phyloP scores from a whole-genome alignment of 2,329 filamentous ascomycete genomes.

The Exophiala mesophila region DNA sequence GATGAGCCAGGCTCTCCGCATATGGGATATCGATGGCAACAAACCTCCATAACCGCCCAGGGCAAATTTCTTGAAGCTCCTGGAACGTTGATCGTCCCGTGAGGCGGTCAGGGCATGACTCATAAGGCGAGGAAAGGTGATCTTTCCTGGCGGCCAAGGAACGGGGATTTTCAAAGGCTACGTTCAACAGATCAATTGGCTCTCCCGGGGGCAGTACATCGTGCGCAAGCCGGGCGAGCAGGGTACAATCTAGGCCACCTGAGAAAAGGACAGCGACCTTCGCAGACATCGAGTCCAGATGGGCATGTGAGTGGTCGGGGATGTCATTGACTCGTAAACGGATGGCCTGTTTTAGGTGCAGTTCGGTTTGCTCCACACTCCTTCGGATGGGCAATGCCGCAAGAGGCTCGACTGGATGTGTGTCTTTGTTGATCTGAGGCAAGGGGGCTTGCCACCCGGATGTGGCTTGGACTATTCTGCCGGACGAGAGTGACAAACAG shows the following conservation, averaged over 20 bases:
- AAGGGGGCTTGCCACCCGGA: conserved; percentile 8
- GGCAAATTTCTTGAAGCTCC: conserved; percentile 69
- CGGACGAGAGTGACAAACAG: conserved; percentile 40
- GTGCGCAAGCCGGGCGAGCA: conserved; percentile 75
- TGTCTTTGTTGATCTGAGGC: conserved; percentile 9
- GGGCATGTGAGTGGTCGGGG: conserved; percentile 16
- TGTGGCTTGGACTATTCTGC: conserved; percentile 6
- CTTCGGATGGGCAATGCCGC: conserved; percentile 8
- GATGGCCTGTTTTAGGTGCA: conserved; percentile 20
- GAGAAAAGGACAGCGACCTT: conserved; percentile 81
- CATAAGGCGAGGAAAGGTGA: conserved; percentile 55
- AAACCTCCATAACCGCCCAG: conserved; percentile 72
- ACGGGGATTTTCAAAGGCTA: conserved; percentile 92
- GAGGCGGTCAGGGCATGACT: conserved; percentile 81
- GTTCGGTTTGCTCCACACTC: conserved; percentile 10
- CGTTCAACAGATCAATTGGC: conserved; percentile 82
- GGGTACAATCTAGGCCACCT: conserved; percentile 86
- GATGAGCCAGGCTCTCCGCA: conserved; percentile 63
- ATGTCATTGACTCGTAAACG: conserved; percentile 20
- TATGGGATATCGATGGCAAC: conserved; percentile 77
- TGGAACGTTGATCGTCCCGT: conserved; percentile 75
- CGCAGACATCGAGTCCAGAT: conserved; percentile 25
- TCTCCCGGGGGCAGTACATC: conserved; percentile 66
- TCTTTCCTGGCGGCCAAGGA: conserved; percentile 51
- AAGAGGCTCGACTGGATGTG: not conserved